phyloP scores from a whole-genome alignment of 106 monocot species.

The Dioscorea zingiberensis region DNA sequence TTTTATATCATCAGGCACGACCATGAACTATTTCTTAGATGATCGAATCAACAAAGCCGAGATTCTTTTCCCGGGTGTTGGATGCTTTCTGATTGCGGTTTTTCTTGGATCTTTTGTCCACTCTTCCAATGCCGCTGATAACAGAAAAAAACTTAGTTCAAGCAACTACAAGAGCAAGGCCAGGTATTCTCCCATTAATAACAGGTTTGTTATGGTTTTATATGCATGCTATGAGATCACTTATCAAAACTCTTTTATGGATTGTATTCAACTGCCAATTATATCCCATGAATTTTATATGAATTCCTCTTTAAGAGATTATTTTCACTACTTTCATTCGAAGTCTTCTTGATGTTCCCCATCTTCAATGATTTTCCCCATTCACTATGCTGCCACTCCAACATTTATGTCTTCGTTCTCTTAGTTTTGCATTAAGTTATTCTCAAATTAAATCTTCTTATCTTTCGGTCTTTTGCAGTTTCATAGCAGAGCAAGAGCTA shows the following conservation, averaged over 20 bases:
- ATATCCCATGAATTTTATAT: no score
- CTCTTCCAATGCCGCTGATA: slow-evolving; percentile 85
- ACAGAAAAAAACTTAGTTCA: slow-evolving; percentile 7
- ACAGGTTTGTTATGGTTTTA: background rate
- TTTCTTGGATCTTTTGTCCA: slow-evolving; percentile 89
- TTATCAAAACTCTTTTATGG: background rate
- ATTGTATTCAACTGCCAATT: no score
- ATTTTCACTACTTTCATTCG: no score
- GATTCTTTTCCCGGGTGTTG: slow-evolving; percentile 94
- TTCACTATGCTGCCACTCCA: no score
- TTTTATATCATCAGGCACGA: slow-evolving; percentile 54
- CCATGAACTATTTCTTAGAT: slow-evolving; percentile 93
- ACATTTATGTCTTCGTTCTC: no score
- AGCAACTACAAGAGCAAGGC: slow-evolving; percentile 8
- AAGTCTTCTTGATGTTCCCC: background rate
- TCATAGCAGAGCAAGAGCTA: slow-evolving; percentile 11
- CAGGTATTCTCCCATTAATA: slow-evolving; percentile 10
- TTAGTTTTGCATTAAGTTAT: no score
- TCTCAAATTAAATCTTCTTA: no score
- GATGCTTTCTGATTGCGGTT: slow-evolving; percentile 81
- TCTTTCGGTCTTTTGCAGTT: slow-evolving; percentile 7
- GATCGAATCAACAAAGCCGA: slow-evolving; percentile 84
- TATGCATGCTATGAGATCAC: no score
- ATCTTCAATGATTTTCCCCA: background rate
- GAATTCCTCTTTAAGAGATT: no score